A percentile compares a stretch with the other conserved stretches of the same genome.
These are phyloP conservation scores for Hymenoscyphus occultus DNA, from an alignment of 2,329 filamentous ascomycete genomes.

Conservation along the genomic window DNA sequence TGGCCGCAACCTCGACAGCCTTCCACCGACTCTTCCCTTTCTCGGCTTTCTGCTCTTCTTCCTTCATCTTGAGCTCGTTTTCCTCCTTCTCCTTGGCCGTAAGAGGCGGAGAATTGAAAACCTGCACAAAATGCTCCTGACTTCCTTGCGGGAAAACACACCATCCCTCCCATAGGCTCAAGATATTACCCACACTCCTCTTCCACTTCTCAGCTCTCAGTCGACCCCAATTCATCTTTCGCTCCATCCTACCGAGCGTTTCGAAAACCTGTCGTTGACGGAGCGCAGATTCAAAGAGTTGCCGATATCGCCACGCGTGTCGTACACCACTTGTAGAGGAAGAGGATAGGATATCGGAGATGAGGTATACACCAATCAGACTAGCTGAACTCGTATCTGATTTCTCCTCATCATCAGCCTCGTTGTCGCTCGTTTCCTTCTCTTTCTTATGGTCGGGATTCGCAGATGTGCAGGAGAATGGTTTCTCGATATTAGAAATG, in stretches of 20 bases:
- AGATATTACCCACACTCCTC: conserved; percentile 53
- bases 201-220: conserved; percentile 66
- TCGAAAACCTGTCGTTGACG: conserved; percentile 59
- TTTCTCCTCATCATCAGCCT: conserved; percentile 42
- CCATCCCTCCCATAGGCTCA: conserved; percentile 64
- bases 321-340: conserved; percentile 60
- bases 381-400: conserved; percentile 69
- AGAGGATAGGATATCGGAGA: conserved; percentile 66
- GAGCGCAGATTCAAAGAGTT: conserved; percentile 61
- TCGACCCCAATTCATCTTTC: conserved; percentile 62
- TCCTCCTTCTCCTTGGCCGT: conserved; percentile 39
- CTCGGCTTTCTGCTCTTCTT: conserved; percentile 30
- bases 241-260: conserved; percentile 60
- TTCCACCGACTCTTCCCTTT: conserved; percentile 37
- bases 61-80: conserved; percentile 35
- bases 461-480: conserved; percentile 69
- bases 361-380: conserved; percentile 77
- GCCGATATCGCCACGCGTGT: conserved; percentile 67
- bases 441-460: conserved; percentile 54
- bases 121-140: conserved; percentile 66
- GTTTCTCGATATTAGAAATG: conserved; percentile 74
- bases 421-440: conserved; percentile 40
- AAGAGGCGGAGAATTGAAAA: conserved; percentile 69
- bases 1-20: conserved; percentile 36
- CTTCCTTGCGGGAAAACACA: conserved; percentile 71